Conservation (phyloP, 306 rosid genomes). For the Datisca glomerata region DNA sequence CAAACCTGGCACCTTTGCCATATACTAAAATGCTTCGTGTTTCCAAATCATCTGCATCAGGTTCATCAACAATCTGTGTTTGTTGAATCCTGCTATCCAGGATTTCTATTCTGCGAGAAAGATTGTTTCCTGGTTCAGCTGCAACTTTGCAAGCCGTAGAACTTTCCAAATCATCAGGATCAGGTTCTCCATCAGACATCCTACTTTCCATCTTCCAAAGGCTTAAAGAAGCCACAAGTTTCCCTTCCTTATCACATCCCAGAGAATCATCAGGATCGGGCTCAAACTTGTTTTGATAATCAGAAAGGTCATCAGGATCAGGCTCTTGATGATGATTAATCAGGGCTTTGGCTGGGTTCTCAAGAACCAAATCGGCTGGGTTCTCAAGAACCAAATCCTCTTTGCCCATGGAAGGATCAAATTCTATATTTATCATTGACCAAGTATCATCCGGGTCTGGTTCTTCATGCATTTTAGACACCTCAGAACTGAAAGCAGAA, state of each 20-base stretch:
- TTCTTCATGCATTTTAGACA: slow-evolving; percentile 31
- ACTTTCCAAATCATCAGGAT: slow-evolving; percentile 29
- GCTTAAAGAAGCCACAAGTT: slow-evolving; percentile 10
- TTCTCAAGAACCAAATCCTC: too few species aligned
- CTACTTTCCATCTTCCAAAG: slow-evolving; percentile 14
- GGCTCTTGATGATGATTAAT: slow-evolving; percentile 32
- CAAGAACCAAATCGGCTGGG: slow-evolving; percentile 15
- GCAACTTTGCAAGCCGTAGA: slow-evolving; percentile 15
- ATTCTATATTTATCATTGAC: slow-evolving; percentile 13
- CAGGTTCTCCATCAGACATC: slow-evolving; percentile 20
- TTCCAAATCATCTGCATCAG: slow-evolving; percentile 28
- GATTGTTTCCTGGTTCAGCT: slow-evolving; percentile 14
- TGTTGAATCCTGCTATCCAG: slow-evolving; percentile 16
- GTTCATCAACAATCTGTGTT: slow-evolving; percentile 23
- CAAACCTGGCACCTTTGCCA: slow-evolving; percentile 5
- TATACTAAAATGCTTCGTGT: slow-evolving; percentile 6
- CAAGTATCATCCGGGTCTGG: slow-evolving; percentile 32
- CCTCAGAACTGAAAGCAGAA: slow-evolving; percentile 23
- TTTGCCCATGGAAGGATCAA: slow-evolving; percentile 13
- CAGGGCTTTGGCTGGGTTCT: slow-evolving; percentile 15
- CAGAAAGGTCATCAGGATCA: slow-evolving; percentile 33
- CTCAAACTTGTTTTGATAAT: slow-evolving; percentile 28
- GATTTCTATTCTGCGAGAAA: slow-evolving; percentile 17
- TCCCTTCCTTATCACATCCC: slow-evolving; percentile 11
- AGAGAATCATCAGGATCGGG: slow-evolving; percentile 50